phyloP scores from a whole-genome alignment of 2,329 filamentous ascomycete genomes.

The Pseudophaeomoniella oleicola region DNA sequence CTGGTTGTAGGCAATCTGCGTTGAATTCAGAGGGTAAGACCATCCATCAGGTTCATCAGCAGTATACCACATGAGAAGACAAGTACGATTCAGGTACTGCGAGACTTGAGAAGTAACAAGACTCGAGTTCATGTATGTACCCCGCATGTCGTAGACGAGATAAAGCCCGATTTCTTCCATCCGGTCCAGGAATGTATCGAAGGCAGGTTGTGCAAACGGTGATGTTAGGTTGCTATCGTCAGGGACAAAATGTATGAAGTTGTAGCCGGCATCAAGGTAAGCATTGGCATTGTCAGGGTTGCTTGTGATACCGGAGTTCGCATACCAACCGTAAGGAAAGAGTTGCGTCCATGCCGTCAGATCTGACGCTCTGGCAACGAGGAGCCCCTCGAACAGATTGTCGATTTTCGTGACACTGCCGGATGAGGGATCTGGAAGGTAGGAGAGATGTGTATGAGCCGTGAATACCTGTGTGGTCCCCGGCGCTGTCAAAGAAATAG shows the following conservation, averaged over 20 bases:
- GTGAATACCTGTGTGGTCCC: constrained; percentile 19
- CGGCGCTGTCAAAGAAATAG: constrained; percentile 14
- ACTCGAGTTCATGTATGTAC: constrained; percentile 24
- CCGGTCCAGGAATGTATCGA: constrained; percentile 22
- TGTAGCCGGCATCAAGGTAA: constrained; percentile 31
- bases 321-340: background rate
- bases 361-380: constrained; percentile 19
- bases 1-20: constrained; percentile 25
- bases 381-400: constrained; percentile 29
- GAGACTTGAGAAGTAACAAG: constrained; percentile 18
- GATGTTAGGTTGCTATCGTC: constrained; percentile 11
- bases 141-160: constrained; percentile 33
- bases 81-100: constrained; percentile 9
- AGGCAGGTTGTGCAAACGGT: constrained; percentile 19
- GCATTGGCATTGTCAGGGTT: background rate
- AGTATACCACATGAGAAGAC: constrained; percentile 33
- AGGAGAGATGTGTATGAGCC: constrained; percentile 22
- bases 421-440: constrained; percentile 25
- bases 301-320: background rate
- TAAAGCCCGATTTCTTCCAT: constrained; percentile 30
- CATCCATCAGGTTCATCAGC: constrained; percentile 42
- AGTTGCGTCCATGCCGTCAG: background rate
- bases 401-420: constrained; percentile 34
- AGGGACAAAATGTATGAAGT: constrained; percentile 28
- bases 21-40: constrained; percentile 37